Percentiles rank a stretch among this genome's conserved stretches.
These are phyloP conservation scores for Ceratocystis diversiconidia DNA, from an alignment of 2,329 filamentous ascomycete genomes.

Conservation along the genomic window DNA sequence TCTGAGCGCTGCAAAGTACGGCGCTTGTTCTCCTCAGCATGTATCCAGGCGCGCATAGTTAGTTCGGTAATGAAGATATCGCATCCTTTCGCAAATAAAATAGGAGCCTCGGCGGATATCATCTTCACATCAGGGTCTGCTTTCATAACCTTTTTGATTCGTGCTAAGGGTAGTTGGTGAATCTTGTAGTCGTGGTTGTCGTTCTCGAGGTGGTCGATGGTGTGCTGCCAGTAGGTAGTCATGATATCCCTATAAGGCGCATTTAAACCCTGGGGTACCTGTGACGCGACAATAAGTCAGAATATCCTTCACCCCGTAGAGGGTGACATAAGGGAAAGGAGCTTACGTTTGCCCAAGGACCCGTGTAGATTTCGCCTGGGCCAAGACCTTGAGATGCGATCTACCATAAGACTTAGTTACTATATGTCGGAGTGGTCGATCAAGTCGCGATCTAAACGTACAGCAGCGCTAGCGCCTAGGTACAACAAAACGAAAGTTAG, in stretches of 20 bases:
- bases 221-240: conserved; percentile 98
- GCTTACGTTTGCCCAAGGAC: conserved; percentile 85
- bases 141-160: conserved; percentile 99
- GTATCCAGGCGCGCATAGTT: conserved; percentile 99
- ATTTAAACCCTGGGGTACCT: conserved; percentile 90
- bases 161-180: conserved; percentile 88
- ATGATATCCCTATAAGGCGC: conserved; percentile 93
- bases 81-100: conserved; percentile 94
- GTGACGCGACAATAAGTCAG: conserved; percentile 13
- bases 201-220: conserved; percentile 85
- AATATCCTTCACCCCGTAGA: neutral
- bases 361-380: conserved; percentile 85
- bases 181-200: conserved; percentile 98
- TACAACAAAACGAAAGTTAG: conserved; percentile 19
- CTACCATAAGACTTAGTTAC: conserved; percentile 30
- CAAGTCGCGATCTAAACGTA: conserved; percentile 21
- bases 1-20: conserved; percentile 89
- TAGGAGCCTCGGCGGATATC: conserved; percentile 96
- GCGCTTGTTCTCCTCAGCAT: conserved; percentile 96
- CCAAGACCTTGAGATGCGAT: conserved; percentile 78
- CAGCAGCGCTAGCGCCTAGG: conserved; percentile 35
- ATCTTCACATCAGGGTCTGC: conserved; percentile 98
- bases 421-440: neutral
- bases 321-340: neutral
- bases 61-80: conserved; percentile 98